A percentile compares a stretch with the other conserved stretches of the same genome.
phyloP scores from a whole-genome alignment of 768 basidiomycete species.

The Termitomyces eurrhizus region DNA sequence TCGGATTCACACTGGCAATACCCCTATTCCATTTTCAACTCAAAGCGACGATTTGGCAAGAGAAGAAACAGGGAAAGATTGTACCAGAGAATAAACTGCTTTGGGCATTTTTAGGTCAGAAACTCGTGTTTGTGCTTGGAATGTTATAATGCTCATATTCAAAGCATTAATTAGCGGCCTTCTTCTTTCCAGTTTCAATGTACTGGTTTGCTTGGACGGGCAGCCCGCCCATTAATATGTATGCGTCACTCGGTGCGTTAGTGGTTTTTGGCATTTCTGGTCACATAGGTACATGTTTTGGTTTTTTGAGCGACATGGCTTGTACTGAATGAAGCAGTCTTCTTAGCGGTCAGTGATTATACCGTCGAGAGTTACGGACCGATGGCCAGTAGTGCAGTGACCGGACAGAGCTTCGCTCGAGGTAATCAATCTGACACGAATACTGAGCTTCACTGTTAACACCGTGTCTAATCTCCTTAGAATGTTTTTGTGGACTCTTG shows the following conservation, averaged over 20 bases:
- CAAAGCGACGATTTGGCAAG: constrained; percentile 11
- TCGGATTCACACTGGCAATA: constrained; percentile 16
- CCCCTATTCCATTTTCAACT: constrained; percentile 16
- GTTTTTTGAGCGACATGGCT: neutral
- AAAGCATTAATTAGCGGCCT: constrained; percentile 11
- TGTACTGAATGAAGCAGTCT: constrained; percentile 9
- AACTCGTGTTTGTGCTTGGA: neutral
- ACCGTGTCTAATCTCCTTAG: neutral
- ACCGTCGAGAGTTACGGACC: constrained; percentile 21
- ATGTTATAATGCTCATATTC: neutral
- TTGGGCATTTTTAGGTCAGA: constrained; percentile 15
- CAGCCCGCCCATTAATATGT: constrained; percentile 16
- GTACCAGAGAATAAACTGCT: constrained; percentile 20
- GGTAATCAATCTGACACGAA: neutral
- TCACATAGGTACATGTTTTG: constrained; percentile 15
- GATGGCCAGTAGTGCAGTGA: constrained; percentile 21
- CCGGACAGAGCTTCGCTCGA: constrained; percentile 21
- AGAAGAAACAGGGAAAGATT: constrained; percentile 15
- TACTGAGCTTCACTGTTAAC: neutral
- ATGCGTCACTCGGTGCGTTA: constrained; percentile 18
- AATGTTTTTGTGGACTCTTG: constrained; percentile 18
- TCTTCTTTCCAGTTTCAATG: constrained; percentile 20
- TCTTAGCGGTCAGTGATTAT: constrained; percentile 20
- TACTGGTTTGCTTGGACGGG: constrained; percentile 23
- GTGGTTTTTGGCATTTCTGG: constrained; percentile 18